phyloP scores from a whole-genome alignment of 106 monocot species.

The Vanilla planifolia region DNA sequence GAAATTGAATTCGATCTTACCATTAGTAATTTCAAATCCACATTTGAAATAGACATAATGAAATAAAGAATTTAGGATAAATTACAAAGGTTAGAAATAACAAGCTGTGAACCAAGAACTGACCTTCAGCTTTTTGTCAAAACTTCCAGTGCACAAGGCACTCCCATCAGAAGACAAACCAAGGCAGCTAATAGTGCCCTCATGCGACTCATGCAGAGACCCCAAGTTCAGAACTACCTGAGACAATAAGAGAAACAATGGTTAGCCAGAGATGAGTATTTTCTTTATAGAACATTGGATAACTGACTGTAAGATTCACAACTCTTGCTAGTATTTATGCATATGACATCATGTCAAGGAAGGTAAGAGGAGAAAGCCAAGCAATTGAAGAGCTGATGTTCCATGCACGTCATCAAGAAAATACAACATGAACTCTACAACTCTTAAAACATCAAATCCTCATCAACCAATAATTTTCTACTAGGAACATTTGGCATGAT shows the following conservation, averaged over 20 bases:
- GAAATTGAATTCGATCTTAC: background rate
- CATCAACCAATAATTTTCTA: no score
- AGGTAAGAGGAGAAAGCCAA: no score
- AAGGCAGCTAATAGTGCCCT: slow-evolving; percentile 78
- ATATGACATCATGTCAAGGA: no score
- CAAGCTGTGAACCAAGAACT: slow-evolving; percentile 9
- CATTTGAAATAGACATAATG: background rate
- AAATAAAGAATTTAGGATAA: background rate
- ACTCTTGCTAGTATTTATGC: no score
- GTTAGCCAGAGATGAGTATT: background rate
- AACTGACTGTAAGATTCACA: no score
- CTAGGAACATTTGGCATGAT: no score
- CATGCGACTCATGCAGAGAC: slow-evolving; percentile 78
- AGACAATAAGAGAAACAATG: background rate
- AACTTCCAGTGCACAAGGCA: slow-evolving; percentile 97
- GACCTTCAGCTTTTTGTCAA: slow-evolving; percentile 94
- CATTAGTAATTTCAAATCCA: no score
- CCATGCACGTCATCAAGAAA: no score
- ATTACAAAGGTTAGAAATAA: background rate
- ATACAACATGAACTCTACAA: no score
- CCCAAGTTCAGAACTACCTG: slow-evolving; percentile 88
- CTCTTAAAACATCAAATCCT: no score
- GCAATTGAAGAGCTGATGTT: no score
- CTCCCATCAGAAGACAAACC: slow-evolving; percentile 93
- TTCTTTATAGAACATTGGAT: background rate